Conservation (phyloP, 2,329 filamentous ascomycete genomes). For the Aspergillus sp. region DNA sequence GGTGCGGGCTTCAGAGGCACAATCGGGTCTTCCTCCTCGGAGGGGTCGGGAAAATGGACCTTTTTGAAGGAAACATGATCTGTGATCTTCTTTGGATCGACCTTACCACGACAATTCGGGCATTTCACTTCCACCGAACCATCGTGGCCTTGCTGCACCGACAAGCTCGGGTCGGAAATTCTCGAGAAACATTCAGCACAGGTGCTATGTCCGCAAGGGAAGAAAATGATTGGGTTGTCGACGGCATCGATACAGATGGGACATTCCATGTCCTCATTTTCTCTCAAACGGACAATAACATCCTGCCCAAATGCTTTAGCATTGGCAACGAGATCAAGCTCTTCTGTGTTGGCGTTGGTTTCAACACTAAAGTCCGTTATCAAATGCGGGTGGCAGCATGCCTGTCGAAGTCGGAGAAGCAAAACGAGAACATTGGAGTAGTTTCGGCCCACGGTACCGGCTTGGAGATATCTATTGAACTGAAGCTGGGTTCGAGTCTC, state of each 20-base stretch:
- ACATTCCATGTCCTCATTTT: constrained; percentile 65
- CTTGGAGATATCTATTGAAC: constrained; percentile 72
- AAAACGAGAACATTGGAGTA: constrained; percentile 80
- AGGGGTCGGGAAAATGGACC: constrained; percentile 59
- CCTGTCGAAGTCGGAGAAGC: constrained; percentile 72
- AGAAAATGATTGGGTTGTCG: constrained; percentile 69
- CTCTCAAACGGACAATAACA: constrained; percentile 64
- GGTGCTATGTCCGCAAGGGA: constrained; percentile 77
- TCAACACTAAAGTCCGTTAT: constrained; percentile 61
- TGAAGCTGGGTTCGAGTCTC: constrained; percentile 63
- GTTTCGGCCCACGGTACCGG: constrained; percentile 62
- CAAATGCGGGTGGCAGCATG: constrained; percentile 71
- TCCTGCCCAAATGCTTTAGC: constrained; percentile 56
- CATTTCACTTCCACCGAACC: constrained; percentile 55
- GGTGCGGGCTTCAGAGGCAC: constrained; percentile 9
- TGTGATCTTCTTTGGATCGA: constrained; percentile 67
- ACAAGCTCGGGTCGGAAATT: constrained; percentile 58
- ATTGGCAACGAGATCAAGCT: constrained; percentile 56
- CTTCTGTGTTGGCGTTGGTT: constrained; percentile 41
- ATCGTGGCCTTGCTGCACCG: constrained; percentile 58
- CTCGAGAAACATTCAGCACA: constrained; percentile 72
- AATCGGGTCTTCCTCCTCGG: constrained; percentile 13
- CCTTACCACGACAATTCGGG: constrained; percentile 66
- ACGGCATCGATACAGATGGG: constrained; percentile 76
- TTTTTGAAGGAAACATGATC: constrained; percentile 70